phyloP scores from a whole-genome alignment of 495 filamentous ascomycete genomes.

The Cenococcum geophilum region DNA sequence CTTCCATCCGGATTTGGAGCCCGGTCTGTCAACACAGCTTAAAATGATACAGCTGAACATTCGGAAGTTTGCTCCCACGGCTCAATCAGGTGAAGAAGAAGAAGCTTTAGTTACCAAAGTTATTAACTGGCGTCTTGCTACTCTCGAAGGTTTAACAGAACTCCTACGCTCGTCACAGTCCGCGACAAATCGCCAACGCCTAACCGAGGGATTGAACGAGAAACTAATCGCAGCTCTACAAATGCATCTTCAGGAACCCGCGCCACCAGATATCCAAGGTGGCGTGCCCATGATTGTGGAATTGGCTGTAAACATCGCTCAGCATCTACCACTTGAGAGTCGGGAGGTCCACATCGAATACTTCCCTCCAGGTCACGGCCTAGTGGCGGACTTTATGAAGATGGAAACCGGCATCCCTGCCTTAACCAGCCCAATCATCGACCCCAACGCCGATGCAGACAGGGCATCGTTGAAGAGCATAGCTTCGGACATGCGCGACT shows the following conservation, averaged over 20 bases:
- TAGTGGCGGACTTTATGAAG: conserved; percentile 73
- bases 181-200: conserved; percentile 53
- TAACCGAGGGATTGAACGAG: conserved; percentile 62
- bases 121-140: conserved; percentile 88
- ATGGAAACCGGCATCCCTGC: conserved; percentile 71
- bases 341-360: conserved; percentile 86
- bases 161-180: conserved; percentile 59
- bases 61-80: conserved; percentile 60
- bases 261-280: conserved; percentile 68
- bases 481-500: conserved; percentile 32
- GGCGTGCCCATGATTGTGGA: conserved; percentile 90
- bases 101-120: conserved; percentile 83
- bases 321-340: conserved; percentile 83
- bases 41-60: conserved; percentile 90
- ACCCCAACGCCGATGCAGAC: conserved; percentile 45
- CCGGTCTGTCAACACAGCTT: conserved; percentile 64
- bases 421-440: conserved; percentile 51
- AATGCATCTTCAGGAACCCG: conserved; percentile 65
- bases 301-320: conserved; percentile 76
- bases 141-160: conserved; percentile 80
- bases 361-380: conserved; percentile 61
- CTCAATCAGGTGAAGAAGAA: conserved; percentile 75
- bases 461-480: conserved; percentile 38
- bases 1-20: conserved; percentile 85
- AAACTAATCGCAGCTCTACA: conserved; percentile 65